Evolutionary conservation across 108 stramenopile genomes (phyloP).

Genomic region (Pseudonitzschia pungens): DNA sequence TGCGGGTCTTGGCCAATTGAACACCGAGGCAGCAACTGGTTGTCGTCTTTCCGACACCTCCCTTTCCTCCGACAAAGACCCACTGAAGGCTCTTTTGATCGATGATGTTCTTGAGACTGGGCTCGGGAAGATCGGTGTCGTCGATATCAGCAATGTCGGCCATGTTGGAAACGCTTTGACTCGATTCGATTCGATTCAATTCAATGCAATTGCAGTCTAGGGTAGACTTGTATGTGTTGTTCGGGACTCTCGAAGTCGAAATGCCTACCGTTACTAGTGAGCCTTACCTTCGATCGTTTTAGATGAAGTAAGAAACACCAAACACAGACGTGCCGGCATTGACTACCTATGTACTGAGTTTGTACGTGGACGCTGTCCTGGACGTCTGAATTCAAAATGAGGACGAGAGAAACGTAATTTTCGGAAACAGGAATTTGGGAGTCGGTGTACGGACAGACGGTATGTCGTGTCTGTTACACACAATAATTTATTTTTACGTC

Average conservation of each 20-base stretch:
- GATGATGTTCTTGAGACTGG: constrained; percentile 92
- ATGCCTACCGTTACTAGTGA: too few relatives aligned
- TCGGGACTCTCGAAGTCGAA: too few relatives aligned
- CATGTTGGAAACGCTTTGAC: constrained; percentile 15
- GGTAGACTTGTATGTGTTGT: too few relatives aligned
- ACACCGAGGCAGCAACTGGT: constrained; percentile 95
- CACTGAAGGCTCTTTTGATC: constrained; percentile 96
- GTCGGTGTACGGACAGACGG: constrained; percentile 1
- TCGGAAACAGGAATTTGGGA: not conserved
- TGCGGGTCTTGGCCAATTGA: constrained; percentile 84
- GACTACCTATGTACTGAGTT: not conserved
- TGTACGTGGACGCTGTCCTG: not conserved
- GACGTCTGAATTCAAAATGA: not conserved
- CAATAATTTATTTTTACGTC: too few relatives aligned
- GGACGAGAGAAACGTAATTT: not conserved
- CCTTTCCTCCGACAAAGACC: constrained; percentile 99
- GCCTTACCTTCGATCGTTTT: not conserved
- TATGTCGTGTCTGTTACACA: too few relatives aligned
- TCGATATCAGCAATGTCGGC: constrained; percentile 47
- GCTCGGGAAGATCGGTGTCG: constrained; percentile 84
- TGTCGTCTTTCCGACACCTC: constrained; percentile 99
- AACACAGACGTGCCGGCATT: not conserved
- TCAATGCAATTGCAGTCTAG: too few relatives aligned
- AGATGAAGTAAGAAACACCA: not conserved
- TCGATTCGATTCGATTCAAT: not conserved